Conservation (phyloP, 208 protist species). For the Crithidia bombi region DNA sequence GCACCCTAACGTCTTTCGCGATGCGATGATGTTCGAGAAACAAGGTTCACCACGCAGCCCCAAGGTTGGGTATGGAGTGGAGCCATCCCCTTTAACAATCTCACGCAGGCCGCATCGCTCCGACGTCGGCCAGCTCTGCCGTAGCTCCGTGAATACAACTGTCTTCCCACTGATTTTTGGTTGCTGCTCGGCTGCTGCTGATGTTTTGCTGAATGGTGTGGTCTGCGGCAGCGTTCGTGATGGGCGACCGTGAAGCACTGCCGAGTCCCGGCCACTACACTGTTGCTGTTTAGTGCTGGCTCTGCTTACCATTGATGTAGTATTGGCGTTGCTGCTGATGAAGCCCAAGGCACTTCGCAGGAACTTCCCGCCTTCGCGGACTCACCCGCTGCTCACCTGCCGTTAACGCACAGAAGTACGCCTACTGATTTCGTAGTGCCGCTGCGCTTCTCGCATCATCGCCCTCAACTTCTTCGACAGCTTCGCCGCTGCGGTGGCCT, state of each 20-base stretch:
- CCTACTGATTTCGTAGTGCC: constrained; percentile 35
- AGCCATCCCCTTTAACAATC: not conserved
- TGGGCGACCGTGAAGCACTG: too few species aligned
- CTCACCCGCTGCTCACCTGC: constrained; percentile 31
- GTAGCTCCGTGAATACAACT: too few species aligned
- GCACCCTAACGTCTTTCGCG: constrained; percentile 69
- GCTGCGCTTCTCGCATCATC: constrained; percentile 50
- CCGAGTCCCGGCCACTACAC: too few species aligned
- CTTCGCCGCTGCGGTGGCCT: constrained; percentile 42
- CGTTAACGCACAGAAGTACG: constrained; percentile 26
- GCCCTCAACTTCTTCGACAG: constrained; percentile 37
- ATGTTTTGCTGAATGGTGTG: too few species aligned
- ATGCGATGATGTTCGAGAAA: constrained; percentile 80
- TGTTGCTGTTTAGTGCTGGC: too few species aligned
- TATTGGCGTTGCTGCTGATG: constrained; percentile 7
- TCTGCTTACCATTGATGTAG: too few species aligned
- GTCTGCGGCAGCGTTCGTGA: not conserved
- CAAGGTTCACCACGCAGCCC: constrained; percentile 32
- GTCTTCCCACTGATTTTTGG: too few species aligned
- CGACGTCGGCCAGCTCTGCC: too few species aligned
- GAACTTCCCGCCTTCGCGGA: too few species aligned
- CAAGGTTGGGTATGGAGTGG: constrained; percentile 13
- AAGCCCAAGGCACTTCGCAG: constrained; percentile 29
- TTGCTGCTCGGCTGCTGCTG: too few species aligned
- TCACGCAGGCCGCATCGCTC: too few species aligned